These are phyloP conservation scores for Striga asiatica DNA, from an alignment of 257 asterid genomes.

Conservation along the genomic window DNA sequence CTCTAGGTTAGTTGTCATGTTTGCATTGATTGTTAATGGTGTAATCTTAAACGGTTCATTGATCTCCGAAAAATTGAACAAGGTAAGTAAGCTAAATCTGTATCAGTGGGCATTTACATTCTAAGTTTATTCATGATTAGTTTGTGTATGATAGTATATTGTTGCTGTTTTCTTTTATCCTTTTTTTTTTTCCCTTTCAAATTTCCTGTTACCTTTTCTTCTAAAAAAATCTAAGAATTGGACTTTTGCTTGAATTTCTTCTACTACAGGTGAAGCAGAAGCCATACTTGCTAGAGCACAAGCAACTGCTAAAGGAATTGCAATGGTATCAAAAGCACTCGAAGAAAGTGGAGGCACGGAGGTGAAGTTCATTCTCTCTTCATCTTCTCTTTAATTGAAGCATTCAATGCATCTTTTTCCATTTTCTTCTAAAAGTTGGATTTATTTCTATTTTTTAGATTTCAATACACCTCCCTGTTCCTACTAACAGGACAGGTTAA, in stretches of 20 bases:
- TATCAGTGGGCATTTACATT: background rate
- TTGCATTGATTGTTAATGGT: background rate
- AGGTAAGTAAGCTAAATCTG: background rate
- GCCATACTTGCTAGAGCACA: constrained; percentile 77
- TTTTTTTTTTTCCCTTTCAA: background rate
- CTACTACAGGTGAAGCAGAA: constrained; percentile 77
- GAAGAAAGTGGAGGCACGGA: constrained; percentile 57
- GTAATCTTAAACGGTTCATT: no score
- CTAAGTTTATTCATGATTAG: background rate
- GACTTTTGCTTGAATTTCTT: background rate
- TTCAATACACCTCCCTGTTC: no score
- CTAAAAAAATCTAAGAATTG: background rate
- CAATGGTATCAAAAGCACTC: constrained; percentile 57
- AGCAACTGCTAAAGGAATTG: constrained; percentile 79
- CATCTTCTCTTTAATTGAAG: no score
- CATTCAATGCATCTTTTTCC: no score
- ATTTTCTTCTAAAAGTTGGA: no score
- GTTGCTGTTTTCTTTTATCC: no score
- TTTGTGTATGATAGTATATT: background rate
- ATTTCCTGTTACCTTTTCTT: no score
- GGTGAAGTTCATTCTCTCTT: constrained; percentile 33
- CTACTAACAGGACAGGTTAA: no score
- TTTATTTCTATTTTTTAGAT: no score
- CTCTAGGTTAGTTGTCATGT: constrained; percentile 44
- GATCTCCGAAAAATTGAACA: background rate